phyloP scores from a whole-genome alignment of 441 rosid species.

The Geranium incanum region DNA sequence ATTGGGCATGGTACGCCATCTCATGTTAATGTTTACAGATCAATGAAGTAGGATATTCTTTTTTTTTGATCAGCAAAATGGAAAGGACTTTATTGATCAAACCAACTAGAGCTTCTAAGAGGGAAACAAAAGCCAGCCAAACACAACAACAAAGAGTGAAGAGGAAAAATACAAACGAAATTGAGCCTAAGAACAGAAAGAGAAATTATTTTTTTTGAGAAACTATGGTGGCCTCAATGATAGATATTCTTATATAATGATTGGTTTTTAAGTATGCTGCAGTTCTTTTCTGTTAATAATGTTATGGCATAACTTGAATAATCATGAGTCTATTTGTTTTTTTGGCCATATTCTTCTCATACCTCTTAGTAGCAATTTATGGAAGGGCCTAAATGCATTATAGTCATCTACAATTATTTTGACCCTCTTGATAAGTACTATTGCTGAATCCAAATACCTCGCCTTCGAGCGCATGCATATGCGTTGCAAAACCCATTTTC shows the following conservation, averaged over 20 bases:
- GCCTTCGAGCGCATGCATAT: background rate
- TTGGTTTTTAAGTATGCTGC: background rate
- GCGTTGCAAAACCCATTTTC: background rate
- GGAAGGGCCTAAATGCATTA: background rate
- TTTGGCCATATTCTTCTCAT: background rate
- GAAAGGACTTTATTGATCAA: too few relatives aligned
- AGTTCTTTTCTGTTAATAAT: background rate
- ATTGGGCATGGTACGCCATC: conserved; percentile 73
- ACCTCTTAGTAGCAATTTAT: background rate
- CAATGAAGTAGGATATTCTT: background rate
- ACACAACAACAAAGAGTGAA: too few relatives aligned
- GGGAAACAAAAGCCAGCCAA: too few relatives aligned
- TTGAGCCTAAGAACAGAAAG: too few relatives aligned
- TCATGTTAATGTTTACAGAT: conserved; percentile 10
- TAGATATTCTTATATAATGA: background rate
- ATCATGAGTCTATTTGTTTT: background rate
- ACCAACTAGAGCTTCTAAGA: too few relatives aligned
- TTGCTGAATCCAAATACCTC: background rate
- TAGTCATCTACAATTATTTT: background rate
- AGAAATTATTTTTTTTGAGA: too few relatives aligned
- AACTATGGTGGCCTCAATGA: too few relatives aligned
- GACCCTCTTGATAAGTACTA: background rate
- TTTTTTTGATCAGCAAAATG: too few relatives aligned
- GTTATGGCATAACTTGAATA: background rate
- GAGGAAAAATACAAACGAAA: too few relatives aligned